A percentile compares a stretch with the other conserved stretches of the same genome.
phyloP scores from a whole-genome alignment of 108 stramenopile genomes.

The Tribonema minus region DNA sequence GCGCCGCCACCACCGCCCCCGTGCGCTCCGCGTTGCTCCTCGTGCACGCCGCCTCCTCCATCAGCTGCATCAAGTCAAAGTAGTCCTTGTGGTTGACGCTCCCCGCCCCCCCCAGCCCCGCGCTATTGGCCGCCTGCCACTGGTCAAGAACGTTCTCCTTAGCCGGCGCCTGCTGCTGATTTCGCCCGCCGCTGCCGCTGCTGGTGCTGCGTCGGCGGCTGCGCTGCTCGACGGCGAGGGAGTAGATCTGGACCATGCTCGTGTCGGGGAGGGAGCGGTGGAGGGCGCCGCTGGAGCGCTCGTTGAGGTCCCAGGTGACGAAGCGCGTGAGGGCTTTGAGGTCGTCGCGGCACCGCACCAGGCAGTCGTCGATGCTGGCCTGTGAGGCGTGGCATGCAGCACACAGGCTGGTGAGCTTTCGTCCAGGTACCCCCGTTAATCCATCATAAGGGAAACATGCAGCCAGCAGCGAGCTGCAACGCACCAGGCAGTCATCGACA shows the following conservation, averaged over 20 bases:
- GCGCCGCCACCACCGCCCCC: conserved; percentile 70
- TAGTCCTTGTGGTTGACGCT: conserved; percentile 51
- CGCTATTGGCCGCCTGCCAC: conserved; percentile 43
- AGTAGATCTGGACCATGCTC: conserved; percentile 51
- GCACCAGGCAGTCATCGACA: conserved; percentile 55
- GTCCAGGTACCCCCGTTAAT: too few relatives aligned
- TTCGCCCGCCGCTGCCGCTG: not conserved
- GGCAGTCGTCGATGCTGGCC: conserved; percentile 52
- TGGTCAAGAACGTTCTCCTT: conserved; percentile 26
- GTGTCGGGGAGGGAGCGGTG: conserved; percentile 70
- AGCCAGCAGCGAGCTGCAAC: too few relatives aligned
- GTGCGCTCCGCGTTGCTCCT: conserved; percentile 73
- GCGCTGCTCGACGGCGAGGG: conserved; percentile 38
- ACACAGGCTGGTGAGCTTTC: too few relatives aligned
- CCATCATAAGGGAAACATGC: too few relatives aligned
- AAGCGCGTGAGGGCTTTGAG: conserved; percentile 77
- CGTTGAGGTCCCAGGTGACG: conserved; percentile 89
- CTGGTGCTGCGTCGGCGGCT: not conserved
- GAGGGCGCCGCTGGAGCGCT: conserved; percentile 71
- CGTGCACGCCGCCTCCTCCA: conserved; percentile 75
- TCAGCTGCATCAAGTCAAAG: conserved; percentile 72
- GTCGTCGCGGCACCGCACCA: conserved; percentile 72
- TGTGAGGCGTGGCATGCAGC: too few relatives aligned
- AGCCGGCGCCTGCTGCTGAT: not conserved
- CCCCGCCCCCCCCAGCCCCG: conserved; percentile 31